These are phyloP conservation scores for Davidsoniella neocaledoniae DNA, from an alignment of 2,329 filamentous ascomycete species.

Conservation along the genomic window DNA sequence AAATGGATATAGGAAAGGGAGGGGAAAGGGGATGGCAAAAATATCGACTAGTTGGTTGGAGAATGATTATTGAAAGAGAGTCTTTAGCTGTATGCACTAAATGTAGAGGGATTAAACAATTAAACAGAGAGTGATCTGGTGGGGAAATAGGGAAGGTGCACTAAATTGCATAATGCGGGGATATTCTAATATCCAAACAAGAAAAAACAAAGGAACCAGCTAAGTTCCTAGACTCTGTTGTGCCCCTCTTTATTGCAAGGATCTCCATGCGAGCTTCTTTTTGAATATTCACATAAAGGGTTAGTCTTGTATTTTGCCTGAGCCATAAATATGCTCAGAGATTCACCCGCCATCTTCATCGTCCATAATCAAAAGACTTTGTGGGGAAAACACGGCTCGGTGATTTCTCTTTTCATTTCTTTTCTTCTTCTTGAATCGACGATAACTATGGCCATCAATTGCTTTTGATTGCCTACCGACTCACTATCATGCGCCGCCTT, in stretches of 20 bases:
- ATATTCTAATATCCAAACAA: constrained; percentile 1
- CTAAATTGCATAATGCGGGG: constrained; percentile 8
- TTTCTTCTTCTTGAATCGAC: too few relatives aligned
- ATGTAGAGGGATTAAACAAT: neutral
- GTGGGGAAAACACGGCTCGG: too few relatives aligned
- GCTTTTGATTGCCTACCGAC: too few relatives aligned
- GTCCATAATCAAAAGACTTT: too few relatives aligned
- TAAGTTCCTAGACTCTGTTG: neutral
- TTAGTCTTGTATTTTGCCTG: too few relatives aligned
- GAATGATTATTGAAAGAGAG: neutral
- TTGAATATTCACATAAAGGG: too few relatives aligned
- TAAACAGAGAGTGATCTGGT: neutral
- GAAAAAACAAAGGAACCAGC: neutral
- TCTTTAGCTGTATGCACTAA: too few relatives aligned
- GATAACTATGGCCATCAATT: too few relatives aligned
- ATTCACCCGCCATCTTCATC: too few relatives aligned
- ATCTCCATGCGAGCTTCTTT: too few relatives aligned
- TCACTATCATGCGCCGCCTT: neutral
- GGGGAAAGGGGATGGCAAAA: neutral
- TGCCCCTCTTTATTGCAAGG: neutral
- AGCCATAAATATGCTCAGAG: too few relatives aligned
- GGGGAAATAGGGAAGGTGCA: neutral
- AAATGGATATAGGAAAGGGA: neutral
- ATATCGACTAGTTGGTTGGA: neutral
- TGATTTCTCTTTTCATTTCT: too few relatives aligned